Evolutionary conservation across 305 asterid genomes (phyloP), one percentile per base, ranked within the genome.

Genomic region (Andrographis paniculata): DNA sequence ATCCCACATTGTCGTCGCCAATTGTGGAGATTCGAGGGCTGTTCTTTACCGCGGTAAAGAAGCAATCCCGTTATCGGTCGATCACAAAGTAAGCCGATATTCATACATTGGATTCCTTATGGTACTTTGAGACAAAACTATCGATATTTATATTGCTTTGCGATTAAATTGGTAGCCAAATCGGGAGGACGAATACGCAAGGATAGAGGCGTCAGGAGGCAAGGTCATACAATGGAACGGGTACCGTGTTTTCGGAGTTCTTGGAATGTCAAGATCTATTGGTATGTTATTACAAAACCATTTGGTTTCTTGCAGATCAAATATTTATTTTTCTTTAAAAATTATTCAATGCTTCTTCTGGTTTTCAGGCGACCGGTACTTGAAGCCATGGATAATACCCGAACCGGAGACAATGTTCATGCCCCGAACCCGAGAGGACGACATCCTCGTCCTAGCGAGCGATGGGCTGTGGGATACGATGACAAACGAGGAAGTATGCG

Each of bases 211-310:
- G 17, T 79, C 86, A 2, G 97, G 95, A 17, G 97, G 97, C 53
- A 89, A 79, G 79, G 91, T 89, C 64, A 79, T 89, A 47, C 81
- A 82, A 53, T 89, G 97, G 97, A 85, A 89, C 28, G 97, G 97
- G 18, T 91, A 85, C 62, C 87, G 97, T 44, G 94, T 89, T 24
- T 82, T 78, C 54, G 97, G 97, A 6, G 95, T 82, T 58, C 95
- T 82, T 65, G 97, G 94, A 33, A 82, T 88, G 97, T 88, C 97
- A 11, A 79, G 97, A 64, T 77, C 97, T 53, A 85, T 89, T 38
- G 97, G 97, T 89, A 71, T 21, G 87, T 72, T 28, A 14, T 35
- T 47, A 4, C 9, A 33, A 33, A 8, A 5, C 14, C 10, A 33
- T 6, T 27, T 27, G 33, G n/a, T n/a, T n/a, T n/a, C 33, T 27